phyloP scores from a whole-genome alignment of 805 yeast genomes.

The Priceomyces haplophilus region DNA sequence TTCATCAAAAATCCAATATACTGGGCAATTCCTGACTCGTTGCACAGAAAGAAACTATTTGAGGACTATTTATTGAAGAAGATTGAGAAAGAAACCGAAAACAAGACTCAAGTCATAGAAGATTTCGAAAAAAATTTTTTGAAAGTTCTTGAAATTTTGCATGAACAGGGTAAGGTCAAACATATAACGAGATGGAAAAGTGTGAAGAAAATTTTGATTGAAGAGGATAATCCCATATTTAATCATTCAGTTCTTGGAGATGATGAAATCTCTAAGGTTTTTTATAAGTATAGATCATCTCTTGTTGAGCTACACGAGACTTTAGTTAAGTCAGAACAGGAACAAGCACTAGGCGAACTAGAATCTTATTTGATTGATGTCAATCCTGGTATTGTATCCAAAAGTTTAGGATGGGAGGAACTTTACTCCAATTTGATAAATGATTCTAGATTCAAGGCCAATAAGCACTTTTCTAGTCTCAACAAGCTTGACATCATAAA shows the following conservation, averaged over 20 bases:
- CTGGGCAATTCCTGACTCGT: conserved; percentile 63
- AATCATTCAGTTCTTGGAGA: conserved; percentile 59
- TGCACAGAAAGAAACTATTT: conserved; percentile 56
- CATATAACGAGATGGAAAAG: conserved; percentile 66
- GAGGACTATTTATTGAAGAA: conserved; percentile 54
- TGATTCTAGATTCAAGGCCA: conserved; percentile 56
- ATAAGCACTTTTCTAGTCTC: conserved; percentile 51
- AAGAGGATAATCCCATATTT: conserved; percentile 65
- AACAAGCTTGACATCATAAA: conserved; percentile 58
- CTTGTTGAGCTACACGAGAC: conserved; percentile 32
- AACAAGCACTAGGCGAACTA: conserved; percentile 53
- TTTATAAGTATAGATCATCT: conserved; percentile 45
- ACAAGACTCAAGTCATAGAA: conserved; percentile 51
- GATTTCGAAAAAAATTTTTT: conserved; percentile 55
- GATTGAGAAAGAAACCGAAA: conserved; percentile 47
- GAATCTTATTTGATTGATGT: conserved; percentile 46
- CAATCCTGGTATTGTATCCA: conserved; percentile 25
- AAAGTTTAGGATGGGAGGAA: conserved; percentile 36
- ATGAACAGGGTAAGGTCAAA: conserved; percentile 35
- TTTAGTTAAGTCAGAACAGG: conserved; percentile 25
- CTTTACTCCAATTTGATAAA: conserved; percentile 32
- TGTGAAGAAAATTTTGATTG: conserved; percentile 44
- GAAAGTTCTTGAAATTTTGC: conserved; percentile 40
- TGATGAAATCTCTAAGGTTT: conserved; percentile 52
- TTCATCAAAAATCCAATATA: conserved; percentile 61